phyloP scores from a whole-genome alignment of 139 green algal genomes.

The Zygnema cylindricum region DNA sequence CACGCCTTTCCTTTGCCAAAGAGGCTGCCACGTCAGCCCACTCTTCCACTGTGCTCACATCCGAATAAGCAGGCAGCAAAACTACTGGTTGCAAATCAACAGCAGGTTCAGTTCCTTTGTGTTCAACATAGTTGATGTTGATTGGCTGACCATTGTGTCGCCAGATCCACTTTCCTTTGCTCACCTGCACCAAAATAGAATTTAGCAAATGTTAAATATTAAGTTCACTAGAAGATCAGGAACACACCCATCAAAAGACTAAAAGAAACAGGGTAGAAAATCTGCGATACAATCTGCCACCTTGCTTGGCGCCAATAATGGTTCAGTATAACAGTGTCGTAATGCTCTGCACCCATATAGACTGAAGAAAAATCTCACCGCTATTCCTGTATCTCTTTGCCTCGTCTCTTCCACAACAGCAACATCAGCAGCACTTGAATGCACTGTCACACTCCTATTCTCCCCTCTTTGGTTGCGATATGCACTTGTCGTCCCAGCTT shows the following conservation, averaged over 20 bases:
- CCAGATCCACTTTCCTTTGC: constrained; percentile 1
- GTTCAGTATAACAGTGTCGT: too few relatives aligned
- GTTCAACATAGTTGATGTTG: constrained; percentile 33
- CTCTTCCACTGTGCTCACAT: constrained; percentile 50
- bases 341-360: too few relatives aligned
- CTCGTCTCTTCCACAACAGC: background rate
- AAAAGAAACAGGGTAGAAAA: too few relatives aligned
- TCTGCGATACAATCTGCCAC: too few relatives aligned
- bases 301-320: too few relatives aligned
- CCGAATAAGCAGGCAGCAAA: constrained; percentile 43
- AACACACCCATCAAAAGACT: too few relatives aligned
- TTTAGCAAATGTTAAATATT: too few relatives aligned
- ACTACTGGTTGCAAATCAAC: constrained; percentile 7
- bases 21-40: constrained; percentile 19
- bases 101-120: background rate
- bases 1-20: constrained; percentile 7
- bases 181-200: background rate
- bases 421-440: background rate
- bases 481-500: background rate
- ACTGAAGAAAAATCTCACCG: too few relatives aligned
- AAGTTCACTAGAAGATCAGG: too few relatives aligned
- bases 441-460: background rate
- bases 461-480: background rate
- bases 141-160: constrained; percentile 23
- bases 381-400: background rate